Conservation (phyloP, 1,284 basidiomycete species). For the Ceratorhiza oryzae-sativae region DNA sequence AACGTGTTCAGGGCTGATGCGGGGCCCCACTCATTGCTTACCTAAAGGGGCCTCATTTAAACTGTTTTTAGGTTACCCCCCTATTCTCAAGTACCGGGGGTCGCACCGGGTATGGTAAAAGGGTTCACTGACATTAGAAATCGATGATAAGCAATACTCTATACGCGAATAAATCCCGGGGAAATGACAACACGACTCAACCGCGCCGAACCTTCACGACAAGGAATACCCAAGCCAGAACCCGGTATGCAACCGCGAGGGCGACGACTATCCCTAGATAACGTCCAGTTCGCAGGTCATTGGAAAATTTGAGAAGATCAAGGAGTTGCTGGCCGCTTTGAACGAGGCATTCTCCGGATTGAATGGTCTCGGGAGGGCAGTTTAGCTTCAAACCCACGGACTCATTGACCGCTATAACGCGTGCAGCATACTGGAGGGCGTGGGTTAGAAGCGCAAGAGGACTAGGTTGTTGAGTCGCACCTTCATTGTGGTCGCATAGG, state of each 20-base stretch:
- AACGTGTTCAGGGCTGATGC: constrained; percentile 3
- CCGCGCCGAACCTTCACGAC: constrained; percentile 22
- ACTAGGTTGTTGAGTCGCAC: not conserved
- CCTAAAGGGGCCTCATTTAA: not conserved
- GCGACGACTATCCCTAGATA: constrained; percentile 53
- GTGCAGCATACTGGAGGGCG: constrained; percentile 45
- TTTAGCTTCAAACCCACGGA: constrained; percentile 50
- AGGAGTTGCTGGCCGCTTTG: constrained; percentile 53
- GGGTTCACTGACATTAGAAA: constrained; percentile 11
- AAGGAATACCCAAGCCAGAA: constrained; percentile 41
- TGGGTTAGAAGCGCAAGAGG: not conserved
- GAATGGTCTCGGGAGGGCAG: constrained; percentile 50
- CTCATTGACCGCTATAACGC: constrained; percentile 56
- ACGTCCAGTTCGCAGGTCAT: constrained; percentile 49
- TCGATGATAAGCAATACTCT: not conserved
- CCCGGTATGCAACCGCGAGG: constrained; percentile 41
- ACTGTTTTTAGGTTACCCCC: not conserved
- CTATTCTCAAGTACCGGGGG: not conserved
- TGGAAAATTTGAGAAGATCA: constrained; percentile 49
- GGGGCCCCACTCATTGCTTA: not conserved
- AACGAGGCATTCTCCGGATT: constrained; percentile 52
- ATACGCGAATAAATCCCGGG: not conserved
- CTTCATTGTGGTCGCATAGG: constrained; percentile 46
- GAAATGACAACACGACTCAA: constrained; percentile 8
- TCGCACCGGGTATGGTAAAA: constrained; percentile 17